Base-by-base conservation (phyloP, 2,329 filamentous ascomycete species). In the Colletotrichum sp. region DNA sequence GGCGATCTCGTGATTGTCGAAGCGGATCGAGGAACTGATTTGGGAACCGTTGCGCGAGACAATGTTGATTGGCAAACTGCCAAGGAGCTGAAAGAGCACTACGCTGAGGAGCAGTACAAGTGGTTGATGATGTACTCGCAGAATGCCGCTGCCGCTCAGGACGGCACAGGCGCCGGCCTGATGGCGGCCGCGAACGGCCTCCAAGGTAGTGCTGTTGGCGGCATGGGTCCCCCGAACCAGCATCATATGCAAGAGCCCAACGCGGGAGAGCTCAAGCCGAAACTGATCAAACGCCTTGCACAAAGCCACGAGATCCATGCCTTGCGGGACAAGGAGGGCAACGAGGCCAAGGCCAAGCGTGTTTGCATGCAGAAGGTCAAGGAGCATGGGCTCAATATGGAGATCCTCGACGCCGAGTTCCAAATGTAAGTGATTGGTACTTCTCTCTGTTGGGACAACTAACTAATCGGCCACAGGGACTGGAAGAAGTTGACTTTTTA, bases 401-500 rank as follows among this genome's bases (percentile, higher is more conserved):
- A 99, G 85, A 99, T 99, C 78, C 91, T 99, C 8, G 97, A 99
- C 86, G 97, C 97, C 6, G 97, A 99, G 84, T 99, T 98, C 83
- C 97, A 99, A 83, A 98, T 98, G 96, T 98, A 89, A 91, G 95
- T 90, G 21, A n/a, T 26, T 9, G 26, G n/a, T n/a, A 24, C 12
- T 36, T 16, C 39, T 4, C 8, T n/a, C n/a, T 32, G 16, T n/a
- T 16, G 13, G 18, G 24, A 39, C 24, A 8, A 24, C 24, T 13
- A 55, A 60, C 70, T 76, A 18, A 78, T 66, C 4, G 21, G 28
- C 8, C 8, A 3, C 2, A 98, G 96, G 93, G 97, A 99, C 84
- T 98, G 96, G 93, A 98, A 99, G 87, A 99, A 99, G 84, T 88
- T 99, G 72, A 99, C 98, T 0, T 99, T 99, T 86, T 99, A 98